A percentile compares a stretch with the other conserved stretches of the same genome.
phyloP scores from a whole-genome alignment of 805 yeast species.

The Kuraishia hungarica region DNA sequence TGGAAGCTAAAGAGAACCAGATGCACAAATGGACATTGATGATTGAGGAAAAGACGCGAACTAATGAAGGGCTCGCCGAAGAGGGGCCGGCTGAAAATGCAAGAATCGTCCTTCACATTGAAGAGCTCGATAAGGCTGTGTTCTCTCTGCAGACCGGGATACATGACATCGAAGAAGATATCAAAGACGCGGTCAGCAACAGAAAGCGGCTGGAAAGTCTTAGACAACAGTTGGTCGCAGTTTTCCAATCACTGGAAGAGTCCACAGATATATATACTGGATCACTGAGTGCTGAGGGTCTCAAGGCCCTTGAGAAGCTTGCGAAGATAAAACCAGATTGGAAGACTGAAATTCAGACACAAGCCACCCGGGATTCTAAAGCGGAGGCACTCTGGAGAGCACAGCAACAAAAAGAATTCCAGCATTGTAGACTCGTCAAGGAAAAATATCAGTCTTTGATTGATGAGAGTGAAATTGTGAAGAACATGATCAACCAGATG shows the following conservation, averaged over 20 bases:
- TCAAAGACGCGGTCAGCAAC: constrained; percentile 17
- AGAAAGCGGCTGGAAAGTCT: constrained; percentile 17
- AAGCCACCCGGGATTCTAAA: constrained; percentile 22
- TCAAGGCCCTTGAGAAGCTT: constrained; percentile 13
- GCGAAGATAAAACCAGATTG: constrained; percentile 20
- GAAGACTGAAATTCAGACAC: constrained; percentile 19
- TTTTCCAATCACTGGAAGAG: constrained; percentile 15
- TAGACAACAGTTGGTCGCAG: constrained; percentile 13
- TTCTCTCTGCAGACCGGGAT: constrained; percentile 17
- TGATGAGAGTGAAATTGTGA: constrained; percentile 7
- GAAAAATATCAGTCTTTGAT: constrained; percentile 10
- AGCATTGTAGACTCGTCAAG: constrained; percentile 17
- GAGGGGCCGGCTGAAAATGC: constrained; percentile 13
- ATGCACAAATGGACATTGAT: constrained; percentile 24
- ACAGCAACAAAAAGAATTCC: constrained; percentile 26
- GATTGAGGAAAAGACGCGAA: constrained; percentile 15
- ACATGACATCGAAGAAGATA: constrained; percentile 23
- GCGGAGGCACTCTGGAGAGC: constrained; percentile 31
- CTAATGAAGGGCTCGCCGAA: constrained; percentile 6
- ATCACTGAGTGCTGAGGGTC: constrained; percentile 17
- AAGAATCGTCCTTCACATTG: constrained; percentile 13
- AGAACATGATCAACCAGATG: constrained; percentile 2
- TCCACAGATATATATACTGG: constrained; percentile 21
- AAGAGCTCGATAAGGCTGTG: constrained; percentile 18
- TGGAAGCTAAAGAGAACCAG: constrained; percentile 25